Evolutionary conservation across 306 rosid genomes (phyloP), one percentile per base, ranked within the genome.

Genomic region (Trifolium pratense): DNA sequence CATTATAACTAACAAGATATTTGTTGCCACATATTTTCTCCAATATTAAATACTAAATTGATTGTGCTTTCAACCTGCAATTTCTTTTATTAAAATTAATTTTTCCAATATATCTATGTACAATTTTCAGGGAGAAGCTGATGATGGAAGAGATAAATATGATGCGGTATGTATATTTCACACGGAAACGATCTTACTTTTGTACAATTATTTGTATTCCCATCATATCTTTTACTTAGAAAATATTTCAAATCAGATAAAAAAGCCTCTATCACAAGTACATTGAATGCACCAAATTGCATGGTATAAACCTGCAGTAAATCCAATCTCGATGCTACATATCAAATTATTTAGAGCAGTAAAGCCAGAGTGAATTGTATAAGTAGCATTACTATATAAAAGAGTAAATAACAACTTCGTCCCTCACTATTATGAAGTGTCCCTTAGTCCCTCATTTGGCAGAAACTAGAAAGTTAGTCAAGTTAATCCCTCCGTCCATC

Each of bases 111-210:
- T 57, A 10, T 57, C 8, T 52, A 21, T 53, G 37, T 57, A 62
- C 56, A 67, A 64, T 56, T 82, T 84, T 84, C 90, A 94, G 98
- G 97, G 97, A 21, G 68, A 88, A 16, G 23, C 92, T 7, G 88
- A 83, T 46, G 48, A 82, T 51, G 97, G 98, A 63, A 74, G 75
- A 86, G 79, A 84, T 13, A 89, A 89, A 21, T 36, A 84, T 82
- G 90, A 89, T 71, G 85, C 90, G 90, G 98, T 93, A 88, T 76
- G 92, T 81, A 74, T 62, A 72, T 57, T 63, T 68, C 11, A 21
- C 39, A 18, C 45, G 11, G n/a, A 61, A 64, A 73, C 16, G 6
- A 48, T 70, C 59, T 40, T 48, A 37, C 46, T 29, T 56, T 29
- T 56, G 4, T 39, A 9, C 48, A 26, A n/a, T 25, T 26, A 9